Evolutionary conservation across 139 green algal genomes (phyloP).

Genomic region (Zygnema cylindricum): DNA sequence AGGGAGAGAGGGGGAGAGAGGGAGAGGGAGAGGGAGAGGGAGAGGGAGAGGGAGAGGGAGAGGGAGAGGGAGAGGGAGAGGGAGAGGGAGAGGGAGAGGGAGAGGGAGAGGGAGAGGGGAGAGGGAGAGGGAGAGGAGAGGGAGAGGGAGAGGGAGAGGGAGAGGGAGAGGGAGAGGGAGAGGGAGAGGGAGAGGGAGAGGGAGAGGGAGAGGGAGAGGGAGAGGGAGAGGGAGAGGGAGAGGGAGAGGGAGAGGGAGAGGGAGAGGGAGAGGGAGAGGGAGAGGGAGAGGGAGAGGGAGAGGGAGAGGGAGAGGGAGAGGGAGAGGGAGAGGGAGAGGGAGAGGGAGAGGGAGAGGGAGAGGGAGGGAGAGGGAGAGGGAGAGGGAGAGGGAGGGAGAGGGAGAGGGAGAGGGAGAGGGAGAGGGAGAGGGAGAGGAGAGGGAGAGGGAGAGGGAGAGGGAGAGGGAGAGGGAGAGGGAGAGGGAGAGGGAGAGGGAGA

Average conservation of each 20-base stretch:
- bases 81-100: no score
- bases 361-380: neutral
- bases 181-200: neutral
- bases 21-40: no score
- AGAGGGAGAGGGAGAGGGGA: no score
- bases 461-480: constrained; percentile 5
- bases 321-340: neutral
- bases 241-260: neutral
- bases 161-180: no score
- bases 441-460: no score
- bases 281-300: neutral
- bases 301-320: neutral
- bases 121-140: no score
- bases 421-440: neutral
- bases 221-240: neutral
- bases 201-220: constrained; percentile 11
- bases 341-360: neutral
- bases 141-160: no score
- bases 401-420: neutral
- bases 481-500: neutral
- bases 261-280: neutral
- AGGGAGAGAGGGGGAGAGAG: no score
- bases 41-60: no score
- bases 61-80: no score
- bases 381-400: neutral